Evolutionary conservation across 345 rosid genomes (phyloP).

Genomic region (Geranium rotundifolium): DNA sequence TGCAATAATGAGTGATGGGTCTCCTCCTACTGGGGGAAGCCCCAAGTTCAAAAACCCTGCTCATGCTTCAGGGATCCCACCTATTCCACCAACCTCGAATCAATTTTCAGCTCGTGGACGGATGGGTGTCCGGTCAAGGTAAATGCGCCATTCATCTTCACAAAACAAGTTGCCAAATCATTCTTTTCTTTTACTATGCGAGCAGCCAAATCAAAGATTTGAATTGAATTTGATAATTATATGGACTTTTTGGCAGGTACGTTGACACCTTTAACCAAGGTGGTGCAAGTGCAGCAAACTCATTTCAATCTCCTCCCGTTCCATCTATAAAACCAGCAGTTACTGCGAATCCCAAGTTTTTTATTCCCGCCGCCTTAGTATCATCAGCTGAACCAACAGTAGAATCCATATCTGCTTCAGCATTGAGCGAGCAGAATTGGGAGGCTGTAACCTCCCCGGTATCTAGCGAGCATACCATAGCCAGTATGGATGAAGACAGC

Average conservation of each 20-base stretch:
- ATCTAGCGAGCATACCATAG: constrained; percentile 18
- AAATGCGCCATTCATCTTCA: constrained; percentile 1
- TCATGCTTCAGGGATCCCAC: constrained; percentile 60
- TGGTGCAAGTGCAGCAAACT: constrained; percentile 37
- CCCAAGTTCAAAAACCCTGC: constrained; percentile 34
- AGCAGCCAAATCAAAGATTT: too few relatives aligned
- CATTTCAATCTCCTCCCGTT: constrained; percentile 53
- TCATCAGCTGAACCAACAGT: not conserved
- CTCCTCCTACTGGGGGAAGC: constrained; percentile 34
- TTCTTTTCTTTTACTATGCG: not conserved
- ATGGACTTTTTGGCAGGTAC: constrained; percentile 33
- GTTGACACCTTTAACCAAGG: constrained; percentile 78
- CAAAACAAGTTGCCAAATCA: not conserved
- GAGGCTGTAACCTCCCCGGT: constrained; percentile 29
- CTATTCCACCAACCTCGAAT: constrained; percentile 64
- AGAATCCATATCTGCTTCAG: not conserved
- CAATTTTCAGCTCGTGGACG: constrained; percentile 91
- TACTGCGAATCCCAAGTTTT: constrained; percentile 65
- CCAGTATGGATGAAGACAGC: constrained; percentile 10
- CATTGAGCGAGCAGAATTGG: constrained; percentile 27
- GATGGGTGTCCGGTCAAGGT: constrained; percentile 86
- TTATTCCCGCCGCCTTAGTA: constrained; percentile 54
- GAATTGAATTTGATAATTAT: not conserved
- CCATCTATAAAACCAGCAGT: constrained; percentile 61
- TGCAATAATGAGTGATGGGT: constrained; percentile 39